Percentiles rank a stretch among this genome's conserved stretches.
Conservation (phyloP, 805 yeast species). For the Nakazawaea sp. region DNA sequence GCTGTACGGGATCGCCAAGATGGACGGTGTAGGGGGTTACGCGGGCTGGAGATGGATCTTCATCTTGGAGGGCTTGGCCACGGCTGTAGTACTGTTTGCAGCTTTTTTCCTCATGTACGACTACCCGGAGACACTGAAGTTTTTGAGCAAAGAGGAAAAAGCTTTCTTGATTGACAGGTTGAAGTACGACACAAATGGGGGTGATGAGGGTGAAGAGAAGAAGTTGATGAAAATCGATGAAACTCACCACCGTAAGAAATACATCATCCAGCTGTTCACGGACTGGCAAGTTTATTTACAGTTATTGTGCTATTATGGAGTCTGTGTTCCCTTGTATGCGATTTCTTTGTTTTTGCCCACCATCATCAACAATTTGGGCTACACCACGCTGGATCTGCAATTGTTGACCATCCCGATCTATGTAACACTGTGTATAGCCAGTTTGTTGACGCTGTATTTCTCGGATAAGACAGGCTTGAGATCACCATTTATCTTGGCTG, state of each 20-base stretch:
- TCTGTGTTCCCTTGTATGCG: conserved; percentile 30
- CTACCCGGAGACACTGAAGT: conserved; percentile 30
- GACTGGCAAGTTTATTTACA: conserved; percentile 31
- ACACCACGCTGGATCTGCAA: conserved; percentile 25
- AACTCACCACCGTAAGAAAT: conserved; percentile 9
- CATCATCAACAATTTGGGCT: conserved; percentile 28
- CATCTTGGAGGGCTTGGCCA: conserved; percentile 41
- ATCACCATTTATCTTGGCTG: conserved; percentile 23
- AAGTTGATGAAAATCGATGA: conserved; percentile 7
- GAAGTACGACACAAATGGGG: conserved; percentile 7
- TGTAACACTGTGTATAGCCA: conserved; percentile 22
- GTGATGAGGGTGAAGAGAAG: not conserved
- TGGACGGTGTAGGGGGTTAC: conserved; percentile 15
- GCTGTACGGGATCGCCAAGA: conserved; percentile 33
- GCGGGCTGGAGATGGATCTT: conserved; percentile 40
- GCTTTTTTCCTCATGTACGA: conserved; percentile 31
- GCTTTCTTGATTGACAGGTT: conserved; percentile 19
- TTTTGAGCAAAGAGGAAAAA: conserved; percentile 30
- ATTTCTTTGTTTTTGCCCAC: conserved; percentile 34
- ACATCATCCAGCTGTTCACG: conserved; percentile 24
- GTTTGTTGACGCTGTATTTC: conserved; percentile 22
- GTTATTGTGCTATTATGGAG: conserved; percentile 39
- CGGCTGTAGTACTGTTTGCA: conserved; percentile 30
- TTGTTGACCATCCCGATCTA: conserved; percentile 34
- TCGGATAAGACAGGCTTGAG: conserved; percentile 23